Conservation (phyloP, 495 filamentous ascomycete species). For the Neurospora sp. region DNA sequence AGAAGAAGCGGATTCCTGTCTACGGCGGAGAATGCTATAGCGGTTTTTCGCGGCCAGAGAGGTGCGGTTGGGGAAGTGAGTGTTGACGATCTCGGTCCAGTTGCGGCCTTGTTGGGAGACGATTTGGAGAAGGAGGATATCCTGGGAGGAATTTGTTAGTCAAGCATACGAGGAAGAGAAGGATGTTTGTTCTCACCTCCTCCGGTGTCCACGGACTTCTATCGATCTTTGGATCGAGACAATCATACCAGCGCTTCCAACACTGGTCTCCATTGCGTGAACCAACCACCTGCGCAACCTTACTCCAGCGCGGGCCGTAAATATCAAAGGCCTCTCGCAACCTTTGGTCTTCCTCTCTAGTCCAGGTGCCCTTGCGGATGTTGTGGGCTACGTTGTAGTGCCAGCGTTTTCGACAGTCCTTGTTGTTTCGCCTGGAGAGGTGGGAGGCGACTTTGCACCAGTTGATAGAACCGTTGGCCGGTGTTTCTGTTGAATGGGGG, state of each 20-base stretch:
- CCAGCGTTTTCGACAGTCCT: conserved; percentile 35
- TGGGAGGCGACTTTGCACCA: conserved; percentile 30
- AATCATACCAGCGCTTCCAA: conserved; percentile 27
- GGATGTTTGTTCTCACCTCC: too few relatives aligned
- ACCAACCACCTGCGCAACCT: conserved; percentile 20
- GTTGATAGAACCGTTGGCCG: conserved; percentile 22
- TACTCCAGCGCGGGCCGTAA: conserved; percentile 27
- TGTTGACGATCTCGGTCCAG: conserved; percentile 28
- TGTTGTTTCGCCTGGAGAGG: conserved; percentile 32
- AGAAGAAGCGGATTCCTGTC: conserved; percentile 3
- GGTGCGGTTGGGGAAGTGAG: conserved; percentile 25
- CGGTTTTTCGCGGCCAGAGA: conserved; percentile 29
- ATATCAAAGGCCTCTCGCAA: conserved; percentile 24
- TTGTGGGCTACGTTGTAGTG: conserved; percentile 27
- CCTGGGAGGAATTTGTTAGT: conserved; percentile 9
- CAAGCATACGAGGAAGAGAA: too few relatives aligned
- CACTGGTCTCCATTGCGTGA: conserved; percentile 27
- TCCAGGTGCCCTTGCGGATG: conserved; percentile 33
- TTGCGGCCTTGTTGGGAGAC: conserved; percentile 22
- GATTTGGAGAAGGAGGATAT: conserved; percentile 16
- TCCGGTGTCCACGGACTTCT: conserved; percentile 23
- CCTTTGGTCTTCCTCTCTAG: conserved; percentile 28
- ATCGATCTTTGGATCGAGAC: conserved; percentile 22
- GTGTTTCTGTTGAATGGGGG: conserved; percentile 10
- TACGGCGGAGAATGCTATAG: conserved; percentile 21